Conservation (phyloP, 2,329 filamentous ascomycete species). For the Arthrobotrys conoides region DNA sequence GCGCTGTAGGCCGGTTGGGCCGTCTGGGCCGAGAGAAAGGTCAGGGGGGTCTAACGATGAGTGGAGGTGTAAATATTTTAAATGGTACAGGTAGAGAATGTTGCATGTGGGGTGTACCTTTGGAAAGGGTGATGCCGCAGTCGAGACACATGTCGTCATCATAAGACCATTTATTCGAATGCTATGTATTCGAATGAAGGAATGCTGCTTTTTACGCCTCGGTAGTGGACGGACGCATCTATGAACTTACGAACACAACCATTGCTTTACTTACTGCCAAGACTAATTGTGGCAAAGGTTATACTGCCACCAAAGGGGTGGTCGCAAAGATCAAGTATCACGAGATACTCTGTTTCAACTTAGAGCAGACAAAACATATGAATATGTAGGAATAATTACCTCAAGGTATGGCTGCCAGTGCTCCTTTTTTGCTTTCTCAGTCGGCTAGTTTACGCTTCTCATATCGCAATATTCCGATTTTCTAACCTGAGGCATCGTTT, state of each 20-base stretch:
- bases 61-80: slow-evolving; percentile 65
- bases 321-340: neutral
- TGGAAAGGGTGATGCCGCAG: neutral
- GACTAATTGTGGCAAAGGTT: neutral
- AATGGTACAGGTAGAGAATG: slow-evolving; percentile 58
- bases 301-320: neutral
- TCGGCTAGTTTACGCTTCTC: neutral
- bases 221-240: neutral
- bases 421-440: neutral
- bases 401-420: neutral
- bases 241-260: neutral
- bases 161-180: slow-evolving; percentile 2
- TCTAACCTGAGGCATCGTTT: neutral
- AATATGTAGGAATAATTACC: neutral
- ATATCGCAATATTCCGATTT: neutral
- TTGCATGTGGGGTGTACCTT: neutral
- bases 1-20: slow-evolving; percentile 77
- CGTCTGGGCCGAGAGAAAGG: slow-evolving; percentile 84
- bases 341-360: slow-evolving; percentile 2
- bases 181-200: neutral
- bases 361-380: neutral
- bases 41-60: slow-evolving; percentile 83
- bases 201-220: neutral
- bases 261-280: neutral
- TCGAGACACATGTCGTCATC: neutral